Base-by-base conservation (phyloP, 176 grass and related monocot genomes). In the Oryza punctata region DNA sequence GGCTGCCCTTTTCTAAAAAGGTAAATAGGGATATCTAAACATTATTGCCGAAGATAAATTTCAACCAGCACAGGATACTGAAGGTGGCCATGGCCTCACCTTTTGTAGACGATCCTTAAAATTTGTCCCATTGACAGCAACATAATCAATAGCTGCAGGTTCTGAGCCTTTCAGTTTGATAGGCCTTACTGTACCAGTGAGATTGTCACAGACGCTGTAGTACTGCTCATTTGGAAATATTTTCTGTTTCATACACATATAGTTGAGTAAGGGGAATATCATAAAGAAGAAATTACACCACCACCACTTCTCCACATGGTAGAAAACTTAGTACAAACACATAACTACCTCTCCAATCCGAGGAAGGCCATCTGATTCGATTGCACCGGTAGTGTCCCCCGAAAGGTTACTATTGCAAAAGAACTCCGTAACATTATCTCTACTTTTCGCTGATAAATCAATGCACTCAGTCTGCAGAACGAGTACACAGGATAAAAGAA, bases 351-450 rank as follows among this genome's bases (percentile, higher is more conserved):
- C 87, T 88, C 89, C 90, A 91, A 95, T 86, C 18, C 77, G 86
- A 90, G 96, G 96, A 93, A 98, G 96, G 27, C 96, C 96, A 88
- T 98, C 96, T 88, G 85, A 86, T 84, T 95, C 96, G 64, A 91
- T 91, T 50, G 41, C 76, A 57, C 72, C 60, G 3, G 73, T 63
- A 13, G 78, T 84, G 10, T 87, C 90, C 90, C 80, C 90, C 24
- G 88, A 82, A 60, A 89, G 61, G 44, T 46, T 82, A 67, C 96
- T 95, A 63, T 88, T 93, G 3, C 91, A 85, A 87, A 98, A 98
- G 60, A 91, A 84, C 86, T 98, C 91, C 26, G 80, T 79, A 40
- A 78, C 24, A 81, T 90, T 89, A 71, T 82, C 82, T 80, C 88
- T 91, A 67, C 60, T 79, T 84, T 87, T 95, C 40, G 67, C 82